Percentiles rank a stretch among this genome's conserved stretches.
Evolutionary conservation across 2,329 filamentous ascomycete species (phyloP).

Genomic region (Septoria linicola): DNA sequence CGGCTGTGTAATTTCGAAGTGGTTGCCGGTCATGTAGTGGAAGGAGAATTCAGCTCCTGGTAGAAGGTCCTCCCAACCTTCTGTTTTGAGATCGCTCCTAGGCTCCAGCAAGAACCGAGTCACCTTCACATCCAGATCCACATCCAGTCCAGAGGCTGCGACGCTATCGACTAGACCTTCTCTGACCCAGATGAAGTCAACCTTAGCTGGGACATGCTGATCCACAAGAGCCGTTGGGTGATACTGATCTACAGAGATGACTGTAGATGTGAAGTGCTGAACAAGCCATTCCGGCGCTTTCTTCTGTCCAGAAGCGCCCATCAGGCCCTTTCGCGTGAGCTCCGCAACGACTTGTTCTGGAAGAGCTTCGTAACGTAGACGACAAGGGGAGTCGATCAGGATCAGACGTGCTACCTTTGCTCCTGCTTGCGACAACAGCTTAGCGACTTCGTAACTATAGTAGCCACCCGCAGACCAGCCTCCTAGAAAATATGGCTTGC

Average conservation of each 20-base stretch:
- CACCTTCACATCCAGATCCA: constrained; percentile 34
- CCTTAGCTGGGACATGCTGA: constrained; percentile 28
- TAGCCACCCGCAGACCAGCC: constrained; percentile 79
- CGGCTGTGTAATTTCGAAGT: constrained; percentile 36
- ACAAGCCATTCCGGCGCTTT: constrained; percentile 36
- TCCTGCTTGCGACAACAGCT: constrained; percentile 27
- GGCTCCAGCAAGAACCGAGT: constrained; percentile 36
- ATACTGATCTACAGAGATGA: constrained; percentile 33
- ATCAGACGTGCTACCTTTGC: constrained; percentile 33
- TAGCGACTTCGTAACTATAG: constrained; percentile 54
- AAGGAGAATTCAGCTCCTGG: constrained; percentile 31
- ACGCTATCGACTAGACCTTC: constrained; percentile 35
- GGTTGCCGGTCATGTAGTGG: constrained; percentile 37
- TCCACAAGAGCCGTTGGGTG: constrained; percentile 28
- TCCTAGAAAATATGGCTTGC: constrained; percentile 61
- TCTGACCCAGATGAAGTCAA: constrained; percentile 36
- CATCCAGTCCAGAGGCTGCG: constrained; percentile 31
- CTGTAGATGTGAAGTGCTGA: constrained; percentile 34
- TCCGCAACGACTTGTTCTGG: constrained; percentile 31
- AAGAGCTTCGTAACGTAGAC: constrained; percentile 30
- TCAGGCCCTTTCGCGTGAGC: constrained; percentile 31
- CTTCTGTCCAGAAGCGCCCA: constrained; percentile 31
- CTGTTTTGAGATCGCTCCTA: constrained; percentile 30
- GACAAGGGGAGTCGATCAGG: constrained; percentile 35
- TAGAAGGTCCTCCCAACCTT: constrained; percentile 34